phyloP scores from a whole-genome alignment of 2,329 filamentous ascomycete genomes.

The Plenodomus biglobosus region DNA sequence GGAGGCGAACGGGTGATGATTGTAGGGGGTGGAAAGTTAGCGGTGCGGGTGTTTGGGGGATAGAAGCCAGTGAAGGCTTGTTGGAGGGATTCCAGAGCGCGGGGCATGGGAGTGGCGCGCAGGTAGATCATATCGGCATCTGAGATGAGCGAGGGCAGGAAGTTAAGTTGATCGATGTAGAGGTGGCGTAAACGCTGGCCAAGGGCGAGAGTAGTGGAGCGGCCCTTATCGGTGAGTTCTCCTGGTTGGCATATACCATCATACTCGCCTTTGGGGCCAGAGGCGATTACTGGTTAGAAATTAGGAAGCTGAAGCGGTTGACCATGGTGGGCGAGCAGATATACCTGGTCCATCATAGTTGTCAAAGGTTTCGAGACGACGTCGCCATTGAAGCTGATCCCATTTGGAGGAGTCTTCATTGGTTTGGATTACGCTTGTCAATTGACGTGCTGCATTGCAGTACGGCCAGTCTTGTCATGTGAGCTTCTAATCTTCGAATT shows the following conservation, averaged over 20 bases:
- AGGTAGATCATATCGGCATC: constrained; percentile 50
- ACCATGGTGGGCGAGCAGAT: not conserved
- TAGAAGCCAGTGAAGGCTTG: constrained; percentile 55
- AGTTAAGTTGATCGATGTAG: constrained; percentile 54
- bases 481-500: not conserved
- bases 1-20: constrained; percentile 50
- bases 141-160: constrained; percentile 51
- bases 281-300: constrained; percentile 56
- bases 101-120: constrained; percentile 52
- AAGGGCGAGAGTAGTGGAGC: constrained; percentile 52
- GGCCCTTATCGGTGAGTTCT: constrained; percentile 54
- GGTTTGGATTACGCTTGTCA: constrained; percentile 63
- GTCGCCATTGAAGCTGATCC: constrained; percentile 63
- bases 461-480: constrained; percentile 74
- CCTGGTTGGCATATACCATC: constrained; percentile 68
- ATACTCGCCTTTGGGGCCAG: constrained; percentile 68
- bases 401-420: constrained; percentile 56
- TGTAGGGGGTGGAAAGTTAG: constrained; percentile 47
- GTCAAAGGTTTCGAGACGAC: constrained; percentile 82
- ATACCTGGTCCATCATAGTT: constrained; percentile 57
- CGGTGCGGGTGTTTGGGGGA: constrained; percentile 46
- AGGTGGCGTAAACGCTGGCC: constrained; percentile 52
- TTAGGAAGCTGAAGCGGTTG: constrained; percentile 5
- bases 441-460: constrained; percentile 73
- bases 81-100: constrained; percentile 54